Base-by-base conservation (phyloP, 345 rosid genomes). In the Erysimum cheiranthoides region DNA sequence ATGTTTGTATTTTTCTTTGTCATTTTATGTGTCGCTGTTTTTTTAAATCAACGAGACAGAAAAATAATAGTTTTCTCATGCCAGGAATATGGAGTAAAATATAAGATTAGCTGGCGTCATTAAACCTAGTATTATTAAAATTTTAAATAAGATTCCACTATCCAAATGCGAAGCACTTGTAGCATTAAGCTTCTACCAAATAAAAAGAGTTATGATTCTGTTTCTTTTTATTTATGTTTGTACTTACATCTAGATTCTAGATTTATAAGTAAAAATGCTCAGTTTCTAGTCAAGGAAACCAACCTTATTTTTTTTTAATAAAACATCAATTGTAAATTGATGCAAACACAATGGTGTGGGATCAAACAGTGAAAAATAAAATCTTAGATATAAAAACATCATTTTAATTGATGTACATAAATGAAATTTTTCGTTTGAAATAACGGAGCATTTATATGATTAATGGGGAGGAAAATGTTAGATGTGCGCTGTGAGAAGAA, bases 71-170 rank as follows among this genome's bases (percentile, higher is more conserved):
- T 40, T 5, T 43, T 28, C 16, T 73, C 73, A 46, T 59, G 73
- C 61, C 52, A 67, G 46, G 36, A 32, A 60, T 21, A 51, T 10
- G 66, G 74, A 75, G 74, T 61, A 14, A 60, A 75, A 60, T 50
- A 59, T 75, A 40, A 49, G 51, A 75, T 32, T 75, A 75, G 79
- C 69, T 68, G 79, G 70, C 70, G 32, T 68, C 49, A 51, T 61
- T 54, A 40, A 66, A 69, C 69, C 69, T 70, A 43, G 75, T 76
- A 62, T 25, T 70, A 53, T 52, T 27, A 0, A 61, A 31, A 31
- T 2, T 6, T 31, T 59, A 13, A 61, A 58, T 12, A 5, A 77
- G 80, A 77, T 77, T 71, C 76, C 80, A 63, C 52, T 56, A 70
- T 77, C 80, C 58, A 62, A 77, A 45, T 70, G 47, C 30, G 3